Base-by-base conservation (phyloP, 495 filamentous ascomycete species). In the Tuber calosporum region DNA sequence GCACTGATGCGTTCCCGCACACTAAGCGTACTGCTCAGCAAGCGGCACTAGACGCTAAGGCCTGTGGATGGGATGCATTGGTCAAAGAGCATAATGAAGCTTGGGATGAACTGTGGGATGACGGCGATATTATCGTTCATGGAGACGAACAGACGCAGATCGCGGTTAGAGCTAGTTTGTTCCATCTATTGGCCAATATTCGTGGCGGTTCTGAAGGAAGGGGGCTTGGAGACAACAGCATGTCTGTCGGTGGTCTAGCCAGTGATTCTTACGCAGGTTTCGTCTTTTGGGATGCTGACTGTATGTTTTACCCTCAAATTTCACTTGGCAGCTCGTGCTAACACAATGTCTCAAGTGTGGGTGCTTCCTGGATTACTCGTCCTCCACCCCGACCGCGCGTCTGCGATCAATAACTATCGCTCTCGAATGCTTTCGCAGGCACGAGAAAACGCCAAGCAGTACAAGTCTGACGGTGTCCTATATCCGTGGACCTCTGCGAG, bases 121-220 rank as follows among this genome's bases (percentile, higher is more conserved):
- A 85, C 0, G 84, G 87, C 69, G 88, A 88, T 20, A 88, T 92
- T 34, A 89, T 93, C 22, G 81, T 93, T 15, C 91, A 89, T 1
- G 79, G 83, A 0, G 88, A 92, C 75, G 74, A 80, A 17, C 84
- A 90, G 69, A 84, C 91, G 39, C 89, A 91, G 30, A 88, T 93
- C 53, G 85, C 86, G 17, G 85, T 89, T 1, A 86, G 92, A 6
- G 86, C 88, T 6, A 91, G 88, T 72, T 84, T 87, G 1, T 93
- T 90, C 81, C 89, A 92, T 75, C 82, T 94, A 0, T 82, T 94
- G 30, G 89, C 92, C 74, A 91, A 91, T 71, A 71, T 84, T 30
- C 77, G 80, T 22, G 74, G 77, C 26, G 80, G 79, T 41, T 85
- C 85, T 2, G 84, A 87, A 62, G 86, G 86, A 5, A 70, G 77